A percentile compares a stretch with the other conserved stretches of the same genome.
Evolutionary conservation across 2,329 filamentous ascomycete genomes (phyloP).

Genomic region (Trichoderma koningii): DNA sequence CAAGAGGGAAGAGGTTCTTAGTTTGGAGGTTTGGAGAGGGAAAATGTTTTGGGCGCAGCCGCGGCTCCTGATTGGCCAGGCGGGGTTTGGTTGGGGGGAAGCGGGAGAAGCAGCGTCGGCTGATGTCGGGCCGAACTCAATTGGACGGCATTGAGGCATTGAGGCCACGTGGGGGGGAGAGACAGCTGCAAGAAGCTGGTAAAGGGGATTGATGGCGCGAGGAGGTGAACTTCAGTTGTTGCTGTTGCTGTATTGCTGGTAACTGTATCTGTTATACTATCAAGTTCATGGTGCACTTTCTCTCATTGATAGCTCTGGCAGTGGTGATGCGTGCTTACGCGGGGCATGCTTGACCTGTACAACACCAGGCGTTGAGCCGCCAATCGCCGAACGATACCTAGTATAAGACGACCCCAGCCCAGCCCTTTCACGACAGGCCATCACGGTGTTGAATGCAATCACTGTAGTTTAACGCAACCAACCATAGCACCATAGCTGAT

Average conservation of each 20-base stretch:
- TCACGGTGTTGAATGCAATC: not conserved
- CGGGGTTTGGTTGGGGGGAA: conserved; percentile 25
- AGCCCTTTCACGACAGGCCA: not conserved
- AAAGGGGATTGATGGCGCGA: not conserved
- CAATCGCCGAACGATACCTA: conserved; percentile 1
- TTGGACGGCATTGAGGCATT: conserved; percentile 10
- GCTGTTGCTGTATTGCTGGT: not conserved
- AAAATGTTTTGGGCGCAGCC: conserved; percentile 28
- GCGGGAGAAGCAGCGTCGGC: conserved; percentile 32
- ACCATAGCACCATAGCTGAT: too few relatives aligned
- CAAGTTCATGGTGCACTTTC: too few relatives aligned
- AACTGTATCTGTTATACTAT: not conserved
- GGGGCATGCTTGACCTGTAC: not conserved
- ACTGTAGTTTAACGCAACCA: not conserved
- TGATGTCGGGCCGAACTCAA: conserved; percentile 37
- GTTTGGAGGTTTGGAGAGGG: conserved; percentile 19
- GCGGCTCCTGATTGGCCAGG: conserved; percentile 20
- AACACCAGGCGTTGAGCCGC: not conserved
- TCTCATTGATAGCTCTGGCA: too few relatives aligned
- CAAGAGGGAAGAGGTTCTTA: conserved; percentile 18
- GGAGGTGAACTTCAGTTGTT: too few relatives aligned
- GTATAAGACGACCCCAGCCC: not conserved
- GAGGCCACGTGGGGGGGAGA: conserved; percentile 28
- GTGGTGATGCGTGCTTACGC: too few relatives aligned
- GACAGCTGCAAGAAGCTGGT: too few relatives aligned